Evolutionary conservation across 257 asterid species (phyloP), one percentile per base, ranked within the genome.

Genomic region (Cruciata laevipes): DNA sequence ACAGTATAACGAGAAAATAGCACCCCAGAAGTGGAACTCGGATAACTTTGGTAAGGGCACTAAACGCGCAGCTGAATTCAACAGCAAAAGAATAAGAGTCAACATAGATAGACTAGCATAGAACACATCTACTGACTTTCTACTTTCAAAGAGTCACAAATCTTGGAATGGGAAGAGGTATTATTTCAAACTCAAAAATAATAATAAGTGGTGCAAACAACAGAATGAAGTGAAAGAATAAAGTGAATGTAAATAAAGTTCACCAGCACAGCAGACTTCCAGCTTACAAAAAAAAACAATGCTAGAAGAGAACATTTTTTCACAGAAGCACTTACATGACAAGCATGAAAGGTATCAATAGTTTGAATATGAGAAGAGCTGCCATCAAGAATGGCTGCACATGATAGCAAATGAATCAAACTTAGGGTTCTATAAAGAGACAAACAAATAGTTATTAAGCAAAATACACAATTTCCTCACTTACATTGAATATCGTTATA

Each of bases 371-470:
- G 27, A 93, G 95, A 68, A 93, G 95, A 38, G 95, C 95, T 32
- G 99, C 91, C 99, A 93, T 93, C 75, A 93, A 80, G 82, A 93
- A 93, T 3, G 99, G 99, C 99, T 93, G 96, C 88, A 83, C 80
- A 21, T 56, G 64, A 70, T 25, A 59, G 76, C 61, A 69, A 74
- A 63, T 23, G 10, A 24, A 64, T 49, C 38, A 71, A 30, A 25
- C 3, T 42, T 14, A 21, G 24, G 57, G 30, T 55, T 35, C n/a
- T 62, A 33, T 16, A 38, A 68, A 47, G 76, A 67, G 66, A 37
- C 64, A 56, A 63, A 61, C 62, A 20, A 59, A 58, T 44, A 65
- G 11, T 25, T 65, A 70, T 31, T 18, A 63, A 11, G 24, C 35
- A 25, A 63, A 38, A 70, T 14, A 68, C 30, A 13, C 53, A 62